Evolutionary conservation across 208 protist species (phyloP).

Genomic region (Crithidia thermophila): DNA sequence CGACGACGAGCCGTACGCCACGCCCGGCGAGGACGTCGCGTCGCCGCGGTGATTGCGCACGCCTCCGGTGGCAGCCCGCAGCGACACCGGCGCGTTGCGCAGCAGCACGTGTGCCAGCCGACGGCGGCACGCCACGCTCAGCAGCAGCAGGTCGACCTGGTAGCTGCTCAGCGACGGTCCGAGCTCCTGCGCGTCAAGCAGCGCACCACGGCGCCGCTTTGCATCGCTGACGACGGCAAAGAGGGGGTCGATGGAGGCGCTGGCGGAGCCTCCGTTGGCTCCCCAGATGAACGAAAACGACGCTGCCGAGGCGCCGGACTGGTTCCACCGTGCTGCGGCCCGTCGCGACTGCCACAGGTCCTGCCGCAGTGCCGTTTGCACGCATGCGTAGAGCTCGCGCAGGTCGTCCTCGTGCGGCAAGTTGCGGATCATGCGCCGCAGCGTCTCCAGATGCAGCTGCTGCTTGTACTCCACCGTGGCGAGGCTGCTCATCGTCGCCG

Average conservation of each 20-base stretch:
- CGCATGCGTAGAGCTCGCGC: constrained; percentile 43
- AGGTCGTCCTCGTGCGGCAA: constrained; percentile 40
- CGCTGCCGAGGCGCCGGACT: background rate
- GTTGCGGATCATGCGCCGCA: constrained; percentile 66
- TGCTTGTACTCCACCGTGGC: constrained; percentile 44
- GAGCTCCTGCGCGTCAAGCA: constrained; percentile 45
- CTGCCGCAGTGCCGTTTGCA: constrained; percentile 44
- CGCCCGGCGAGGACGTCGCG: background rate
- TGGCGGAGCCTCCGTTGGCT: background rate
- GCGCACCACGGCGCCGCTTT: constrained; percentile 2
- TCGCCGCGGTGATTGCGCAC: constrained; percentile 18
- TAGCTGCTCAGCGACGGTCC: constrained; percentile 36
- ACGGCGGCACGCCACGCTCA: constrained; percentile 66
- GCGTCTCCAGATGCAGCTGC: constrained; percentile 64
- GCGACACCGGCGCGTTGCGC: background rate
- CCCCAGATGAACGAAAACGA: constrained; percentile 1
- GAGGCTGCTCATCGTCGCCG: constrained; percentile 17
- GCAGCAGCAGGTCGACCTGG: constrained; percentile 70
- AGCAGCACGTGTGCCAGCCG: constrained; percentile 41
- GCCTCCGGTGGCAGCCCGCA: constrained; percentile 2
- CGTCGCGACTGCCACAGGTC: constrained; percentile 35
- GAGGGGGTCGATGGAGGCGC: background rate
- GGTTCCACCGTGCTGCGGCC: background rate
- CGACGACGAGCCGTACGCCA: background rate
- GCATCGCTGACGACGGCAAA: constrained; percentile 15